These are phyloP conservation scores for Aspergillus flavus DNA, from an alignment of 2,329 filamentous ascomycete species.

Conservation along the genomic window DNA sequence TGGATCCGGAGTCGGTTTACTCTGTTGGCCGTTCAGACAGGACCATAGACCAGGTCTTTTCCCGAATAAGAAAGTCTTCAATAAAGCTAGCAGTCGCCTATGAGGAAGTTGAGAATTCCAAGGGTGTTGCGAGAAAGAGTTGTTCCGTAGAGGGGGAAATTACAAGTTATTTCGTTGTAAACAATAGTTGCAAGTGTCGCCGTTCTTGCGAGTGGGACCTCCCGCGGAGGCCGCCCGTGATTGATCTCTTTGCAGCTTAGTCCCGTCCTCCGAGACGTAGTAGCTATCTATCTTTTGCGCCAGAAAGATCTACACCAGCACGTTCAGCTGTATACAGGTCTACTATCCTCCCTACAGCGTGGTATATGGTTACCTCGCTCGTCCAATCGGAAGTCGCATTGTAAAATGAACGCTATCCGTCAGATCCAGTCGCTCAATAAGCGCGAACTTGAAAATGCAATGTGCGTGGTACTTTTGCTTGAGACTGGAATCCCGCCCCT, in stretches of 20 bases:
- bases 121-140: neutral
- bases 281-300: neutral
- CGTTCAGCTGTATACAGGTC: neutral
- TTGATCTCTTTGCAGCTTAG: conserved; percentile 13
- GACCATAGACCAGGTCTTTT: neutral
- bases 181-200: conserved; percentile 15
- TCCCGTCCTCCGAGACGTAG: neutral
- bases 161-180: conserved; percentile 11
- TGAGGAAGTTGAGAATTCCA: neutral
- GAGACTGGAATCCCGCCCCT: neutral
- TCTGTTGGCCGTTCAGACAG: conserved; percentile 3
- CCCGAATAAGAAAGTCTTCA: neutral
- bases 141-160: conserved; percentile 9
- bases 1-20: conserved; percentile 7
- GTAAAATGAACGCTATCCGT: conserved; percentile 86
- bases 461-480: conserved; percentile 55
- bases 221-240: conserved; percentile 23
- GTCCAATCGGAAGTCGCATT: neutral
- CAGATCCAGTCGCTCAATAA: conserved; percentile 92
- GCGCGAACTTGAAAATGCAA: conserved; percentile 85
- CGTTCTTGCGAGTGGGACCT: conserved; percentile 21
- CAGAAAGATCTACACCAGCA: neutral
- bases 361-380: neutral
- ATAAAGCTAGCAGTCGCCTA: neutral
- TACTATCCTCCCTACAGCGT: neutral